A percentile compares a stretch with the other conserved stretches of the same genome.
Conservation (phyloP, 2,329 filamentous ascomycete genomes). For the Aspergillus spinulosporus region DNA sequence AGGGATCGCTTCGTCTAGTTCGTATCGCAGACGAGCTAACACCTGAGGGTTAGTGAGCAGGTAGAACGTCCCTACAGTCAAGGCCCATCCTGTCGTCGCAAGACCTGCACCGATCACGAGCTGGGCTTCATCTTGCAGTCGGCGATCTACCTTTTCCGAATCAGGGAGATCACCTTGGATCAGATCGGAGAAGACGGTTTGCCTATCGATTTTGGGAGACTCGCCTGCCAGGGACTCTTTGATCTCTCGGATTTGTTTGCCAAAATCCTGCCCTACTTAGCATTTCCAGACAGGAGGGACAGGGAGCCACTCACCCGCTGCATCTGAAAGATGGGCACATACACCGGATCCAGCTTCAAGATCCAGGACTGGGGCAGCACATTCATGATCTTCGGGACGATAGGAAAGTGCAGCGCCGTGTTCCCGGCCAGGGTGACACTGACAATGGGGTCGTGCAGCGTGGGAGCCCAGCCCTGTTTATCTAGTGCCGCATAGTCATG, state of each 20-base stretch:
- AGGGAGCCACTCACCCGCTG: background rate
- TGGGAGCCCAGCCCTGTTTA: slow-evolving; percentile 13
- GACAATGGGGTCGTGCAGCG: slow-evolving; percentile 16
- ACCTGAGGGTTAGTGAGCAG: slow-evolving; percentile 3
- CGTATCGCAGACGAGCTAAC: background rate
- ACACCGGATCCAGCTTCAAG: background rate
- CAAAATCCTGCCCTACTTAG: background rate
- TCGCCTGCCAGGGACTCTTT: background rate
- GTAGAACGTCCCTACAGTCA: slow-evolving; percentile 11
- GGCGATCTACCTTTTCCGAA: slow-evolving; percentile 4
- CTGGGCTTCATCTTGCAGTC: slow-evolving; percentile 9
- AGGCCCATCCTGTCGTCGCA: slow-evolving; percentile 4
- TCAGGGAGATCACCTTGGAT: background rate
- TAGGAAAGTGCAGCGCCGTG: slow-evolving; percentile 17
- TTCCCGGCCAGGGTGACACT: slow-evolving; percentile 12
- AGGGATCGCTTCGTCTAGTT: background rate
- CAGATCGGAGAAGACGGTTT: slow-evolving; percentile 2
- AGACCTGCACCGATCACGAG: slow-evolving; percentile 4
- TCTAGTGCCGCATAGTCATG: slow-evolving; percentile 15
- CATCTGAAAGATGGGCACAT: slow-evolving; percentile 4
- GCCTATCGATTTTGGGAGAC: background rate
- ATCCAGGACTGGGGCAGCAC: slow-evolving; percentile 13
- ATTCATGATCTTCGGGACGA: slow-evolving; percentile 17
- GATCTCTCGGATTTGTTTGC: background rate
- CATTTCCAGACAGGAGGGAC: background rate